These are phyloP conservation scores for Coemansia javaensis DNA, from an alignment of 192 early-diverging fungal genomes.

Conservation along the genomic window DNA sequence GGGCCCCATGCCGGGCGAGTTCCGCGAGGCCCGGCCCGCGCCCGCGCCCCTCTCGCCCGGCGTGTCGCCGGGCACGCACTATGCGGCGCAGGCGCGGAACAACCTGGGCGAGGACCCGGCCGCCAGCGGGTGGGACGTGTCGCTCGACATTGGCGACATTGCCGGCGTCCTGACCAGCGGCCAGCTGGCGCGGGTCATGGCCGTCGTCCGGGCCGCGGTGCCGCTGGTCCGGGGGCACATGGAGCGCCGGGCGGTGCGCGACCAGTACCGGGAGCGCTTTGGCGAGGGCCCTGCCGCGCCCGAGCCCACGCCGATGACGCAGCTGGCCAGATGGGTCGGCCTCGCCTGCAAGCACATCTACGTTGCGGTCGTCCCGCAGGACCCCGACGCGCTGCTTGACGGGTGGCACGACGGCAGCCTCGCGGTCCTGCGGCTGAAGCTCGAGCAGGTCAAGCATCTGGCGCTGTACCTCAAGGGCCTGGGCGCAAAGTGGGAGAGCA, in stretches of 20 bases:
- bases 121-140: constrained; percentile 47
- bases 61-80: background rate
- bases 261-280: constrained; percentile 22
- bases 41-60: constrained; percentile 2
- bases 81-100: constrained; percentile 17
- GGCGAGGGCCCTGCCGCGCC: constrained; percentile 2
- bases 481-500: constrained; percentile 34
- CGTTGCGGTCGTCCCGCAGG: constrained; percentile 28
- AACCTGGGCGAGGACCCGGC: constrained; percentile 35
- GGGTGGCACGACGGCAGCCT: constrained; percentile 42
- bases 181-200: constrained; percentile 22
- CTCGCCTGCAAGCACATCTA: constrained; percentile 28
- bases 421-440: constrained; percentile 41
- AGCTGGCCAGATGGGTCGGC: constrained; percentile 41
- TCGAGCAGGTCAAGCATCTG: constrained; percentile 42
- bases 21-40: constrained; percentile 28
- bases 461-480: constrained; percentile 39
- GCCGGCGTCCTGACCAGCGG: constrained; percentile 30
- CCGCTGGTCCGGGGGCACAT: constrained; percentile 26
- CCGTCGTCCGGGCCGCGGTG: constrained; percentile 6
- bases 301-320: constrained; percentile 8
- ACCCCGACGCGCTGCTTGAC: constrained; percentile 20
- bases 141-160: constrained; percentile 21
- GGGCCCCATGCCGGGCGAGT: constrained; percentile 52
- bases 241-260: constrained; percentile 21